Evolutionary conservation across 139 green algal species (phyloP).

Genomic region (Yamagishiella unicocca): DNA sequence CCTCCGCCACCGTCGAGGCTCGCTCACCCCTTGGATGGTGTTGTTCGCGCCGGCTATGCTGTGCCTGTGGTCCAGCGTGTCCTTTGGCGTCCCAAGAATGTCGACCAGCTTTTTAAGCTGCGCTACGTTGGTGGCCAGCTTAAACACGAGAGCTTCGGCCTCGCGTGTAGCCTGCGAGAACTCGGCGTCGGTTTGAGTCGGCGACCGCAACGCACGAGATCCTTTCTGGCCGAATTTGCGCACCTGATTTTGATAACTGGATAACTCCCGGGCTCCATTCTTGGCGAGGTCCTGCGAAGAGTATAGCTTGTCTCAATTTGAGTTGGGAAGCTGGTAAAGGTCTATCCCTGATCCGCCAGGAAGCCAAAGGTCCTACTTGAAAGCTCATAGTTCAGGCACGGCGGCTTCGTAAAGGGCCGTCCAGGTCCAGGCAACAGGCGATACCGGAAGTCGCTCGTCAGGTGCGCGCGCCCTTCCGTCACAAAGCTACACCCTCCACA

Average conservation of each 20-base stretch:
- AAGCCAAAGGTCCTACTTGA: background rate
- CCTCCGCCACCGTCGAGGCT: no score
- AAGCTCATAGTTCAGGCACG: slow-evolving; percentile 20
- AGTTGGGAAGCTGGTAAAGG: background rate
- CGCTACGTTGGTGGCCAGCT: slow-evolving; percentile 55
- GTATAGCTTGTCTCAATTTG: background rate
- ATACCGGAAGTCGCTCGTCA: background rate
- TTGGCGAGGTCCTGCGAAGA: slow-evolving; percentile 19
- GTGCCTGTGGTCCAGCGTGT: slow-evolving; percentile 77
- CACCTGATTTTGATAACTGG: slow-evolving; percentile 29
- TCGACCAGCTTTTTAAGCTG: slow-evolving; percentile 70
- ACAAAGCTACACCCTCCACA: no score
- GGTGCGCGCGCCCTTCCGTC: no score
- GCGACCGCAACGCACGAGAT: background rate
- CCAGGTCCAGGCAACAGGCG: background rate
- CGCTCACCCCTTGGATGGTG: slow-evolving; percentile 49
- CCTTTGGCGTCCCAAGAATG: slow-evolving; percentile 71
- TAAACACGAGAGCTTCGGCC: slow-evolving; percentile 65
- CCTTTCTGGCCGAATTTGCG: background rate
- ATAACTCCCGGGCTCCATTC: slow-evolving; percentile 34
- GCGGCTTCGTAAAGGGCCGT: no score
- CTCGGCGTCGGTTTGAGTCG: background rate
- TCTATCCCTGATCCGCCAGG: background rate
- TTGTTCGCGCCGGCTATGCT: slow-evolving; percentile 49
- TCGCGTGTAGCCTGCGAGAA: slow-evolving; percentile 32